These are phyloP conservation scores for Trichoderma sp. DNA, from an alignment of 2,329 filamentous ascomycete genomes.

Conservation along the genomic window DNA sequence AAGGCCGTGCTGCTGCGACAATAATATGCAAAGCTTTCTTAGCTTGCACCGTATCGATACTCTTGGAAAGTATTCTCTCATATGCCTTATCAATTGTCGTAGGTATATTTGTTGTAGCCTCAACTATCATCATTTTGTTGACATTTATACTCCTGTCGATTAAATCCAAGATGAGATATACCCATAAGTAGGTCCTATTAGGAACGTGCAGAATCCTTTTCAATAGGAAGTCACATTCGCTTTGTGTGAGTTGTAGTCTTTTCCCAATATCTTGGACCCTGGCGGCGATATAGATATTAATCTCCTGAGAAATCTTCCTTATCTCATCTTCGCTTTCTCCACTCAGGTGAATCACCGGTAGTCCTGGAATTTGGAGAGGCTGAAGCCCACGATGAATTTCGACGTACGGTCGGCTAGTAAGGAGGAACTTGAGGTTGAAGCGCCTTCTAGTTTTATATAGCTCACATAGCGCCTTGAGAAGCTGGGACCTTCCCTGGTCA, in stretches of 20 bases:
- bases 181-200: constrained; percentile 30
- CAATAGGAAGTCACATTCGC: constrained; percentile 20
- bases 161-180: constrained; percentile 24
- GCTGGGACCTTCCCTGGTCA: background rate
- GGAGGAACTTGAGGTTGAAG: constrained; percentile 36
- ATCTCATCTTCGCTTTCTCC: constrained; percentile 23
- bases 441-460: background rate
- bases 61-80: constrained; percentile 27
- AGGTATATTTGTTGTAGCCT: constrained; percentile 21
- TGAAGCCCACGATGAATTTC: constrained; percentile 26
- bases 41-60: constrained; percentile 14
- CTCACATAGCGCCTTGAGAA: background rate
- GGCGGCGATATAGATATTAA: constrained; percentile 23
- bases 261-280: constrained; percentile 12
- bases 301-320: constrained; percentile 24
- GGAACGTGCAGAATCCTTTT: constrained; percentile 18
- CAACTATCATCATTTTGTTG: constrained; percentile 13
- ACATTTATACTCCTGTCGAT: constrained; percentile 10
- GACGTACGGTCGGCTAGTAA: constrained; percentile 32
- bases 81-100: constrained; percentile 28
- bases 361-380: background rate
- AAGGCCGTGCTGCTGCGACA: constrained; percentile 25
- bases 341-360: constrained; percentile 23
- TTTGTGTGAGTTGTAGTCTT: background rate
- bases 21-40: constrained; percentile 26